phyloP scores from a whole-genome alignment of 163 green algal genomes.

The Chloromonas sp. region DNA sequence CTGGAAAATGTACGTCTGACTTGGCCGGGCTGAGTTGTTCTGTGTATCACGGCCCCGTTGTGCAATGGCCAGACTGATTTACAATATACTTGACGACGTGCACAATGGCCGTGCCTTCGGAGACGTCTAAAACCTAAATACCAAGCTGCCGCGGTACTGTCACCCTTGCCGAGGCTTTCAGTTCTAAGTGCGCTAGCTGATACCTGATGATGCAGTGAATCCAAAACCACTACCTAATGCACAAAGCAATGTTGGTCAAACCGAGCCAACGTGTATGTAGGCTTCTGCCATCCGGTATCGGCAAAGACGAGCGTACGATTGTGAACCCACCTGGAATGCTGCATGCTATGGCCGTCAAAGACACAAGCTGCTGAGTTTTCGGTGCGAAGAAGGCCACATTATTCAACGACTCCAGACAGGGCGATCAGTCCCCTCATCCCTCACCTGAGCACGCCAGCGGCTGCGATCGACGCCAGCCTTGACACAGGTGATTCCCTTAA shows the following conservation, averaged over 20 bases:
- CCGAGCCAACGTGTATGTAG: neutral
- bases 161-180: too few relatives aligned
- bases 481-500: slow-evolving; percentile 3
- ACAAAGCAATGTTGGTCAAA: neutral
- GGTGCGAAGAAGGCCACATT: neutral
- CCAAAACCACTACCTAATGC: neutral
- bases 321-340: too few relatives aligned
- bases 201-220: too few relatives aligned
- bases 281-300: neutral
- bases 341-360: too few relatives aligned
- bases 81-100: too few relatives aligned
- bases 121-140: too few relatives aligned
- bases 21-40: neutral
- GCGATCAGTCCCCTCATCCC: neutral
- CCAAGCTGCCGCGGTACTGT: too few relatives aligned
- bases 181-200: too few relatives aligned
- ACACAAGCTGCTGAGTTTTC: too few relatives aligned
- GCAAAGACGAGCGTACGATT: too few relatives aligned
- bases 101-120: too few relatives aligned
- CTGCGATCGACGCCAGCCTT: neutral
- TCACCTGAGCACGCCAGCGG: slow-evolving; percentile 1
- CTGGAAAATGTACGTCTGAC: neutral
- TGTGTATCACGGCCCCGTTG: neutral
- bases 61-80: neutral
- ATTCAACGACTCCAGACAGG: neutral